Conservation (phyloP, 2,329 filamentous ascomycete genomes). For the Microsporum canis region DNA sequence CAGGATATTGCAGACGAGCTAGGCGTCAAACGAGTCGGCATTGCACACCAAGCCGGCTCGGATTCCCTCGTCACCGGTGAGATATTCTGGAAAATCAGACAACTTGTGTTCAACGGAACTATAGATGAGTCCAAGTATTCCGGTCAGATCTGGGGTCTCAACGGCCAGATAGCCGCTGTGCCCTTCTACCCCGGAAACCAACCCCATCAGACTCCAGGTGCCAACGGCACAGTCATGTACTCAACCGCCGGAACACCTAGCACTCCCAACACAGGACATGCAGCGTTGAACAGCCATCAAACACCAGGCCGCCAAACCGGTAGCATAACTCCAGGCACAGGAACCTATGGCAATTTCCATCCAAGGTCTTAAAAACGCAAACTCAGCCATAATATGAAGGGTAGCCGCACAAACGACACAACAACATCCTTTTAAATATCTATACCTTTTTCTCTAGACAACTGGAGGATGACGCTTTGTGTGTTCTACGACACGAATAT, state of each 20-base stretch:
- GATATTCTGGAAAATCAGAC: conserved; percentile 87
- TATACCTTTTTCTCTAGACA: background rate
- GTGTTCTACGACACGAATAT: background rate
- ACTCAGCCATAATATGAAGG: background rate
- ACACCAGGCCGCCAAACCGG: conserved; percentile 39
- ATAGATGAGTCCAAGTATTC: conserved; percentile 68
- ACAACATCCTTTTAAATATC: background rate
- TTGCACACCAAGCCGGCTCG: conserved; percentile 83
- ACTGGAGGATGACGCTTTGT: background rate
- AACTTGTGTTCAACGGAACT: conserved; percentile 73
- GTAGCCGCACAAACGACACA: background rate
- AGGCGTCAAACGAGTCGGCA: conserved; percentile 76
- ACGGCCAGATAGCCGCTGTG: conserved; percentile 53
- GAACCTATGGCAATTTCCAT: conserved; percentile 43
- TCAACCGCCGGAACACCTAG: conserved; percentile 47
- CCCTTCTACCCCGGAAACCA: conserved; percentile 27
- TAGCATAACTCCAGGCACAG: conserved; percentile 62
- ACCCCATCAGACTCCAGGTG: conserved; percentile 41
- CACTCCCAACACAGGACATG: conserved; percentile 52
- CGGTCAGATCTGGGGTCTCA: conserved; percentile 88
- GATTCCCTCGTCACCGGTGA: conserved; percentile 87
- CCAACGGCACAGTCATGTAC: conserved; percentile 45
- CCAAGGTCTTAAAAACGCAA: background rate
- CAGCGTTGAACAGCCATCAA: conserved; percentile 35
- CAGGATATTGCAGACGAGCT: conserved; percentile 91